A percentile compares a stretch with the other conserved stretches of the same genome.
Conservation (phyloP, 2,329 filamentous ascomycete genomes). For the Hansfordia pulvinata region DNA sequence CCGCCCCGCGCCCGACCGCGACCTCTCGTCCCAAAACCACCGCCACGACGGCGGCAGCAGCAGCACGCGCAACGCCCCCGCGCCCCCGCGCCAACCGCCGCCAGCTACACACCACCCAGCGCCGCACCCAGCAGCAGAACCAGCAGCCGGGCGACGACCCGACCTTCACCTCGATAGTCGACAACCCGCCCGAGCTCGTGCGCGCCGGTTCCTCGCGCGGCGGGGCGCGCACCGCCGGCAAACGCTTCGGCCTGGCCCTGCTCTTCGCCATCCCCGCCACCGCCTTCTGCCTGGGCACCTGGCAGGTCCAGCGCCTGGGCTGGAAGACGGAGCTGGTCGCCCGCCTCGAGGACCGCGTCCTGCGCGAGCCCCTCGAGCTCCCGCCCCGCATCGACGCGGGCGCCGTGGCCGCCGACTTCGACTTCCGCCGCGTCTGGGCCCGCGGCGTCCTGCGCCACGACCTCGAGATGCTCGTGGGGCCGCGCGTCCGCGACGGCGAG, state of each 20-base stretch:
- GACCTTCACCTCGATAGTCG: conserved; percentile 71
- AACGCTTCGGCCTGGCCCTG: conserved; percentile 70
- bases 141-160: conserved; percentile 57
- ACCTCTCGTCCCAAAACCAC: conserved; percentile 1
- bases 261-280: conserved; percentile 83
- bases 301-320: conserved; percentile 84
- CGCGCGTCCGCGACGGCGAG: conserved; percentile 75
- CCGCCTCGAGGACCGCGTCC: conserved; percentile 80
- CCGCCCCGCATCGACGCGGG: conserved; percentile 70
- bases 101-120: conserved; percentile 15
- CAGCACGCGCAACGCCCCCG: conserved; percentile 1
- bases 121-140: conserved; percentile 16
- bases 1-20: conserved; percentile 1
- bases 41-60: not conserved
- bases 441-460: conserved; percentile 69
- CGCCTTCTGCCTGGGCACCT: conserved; percentile 79
- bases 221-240: no score
- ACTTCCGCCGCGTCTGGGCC: conserved; percentile 74
- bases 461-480: conserved; percentile 91
- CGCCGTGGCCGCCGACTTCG: conserved; percentile 74
- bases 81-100: conserved; percentile 7
- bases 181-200: conserved; percentile 71
- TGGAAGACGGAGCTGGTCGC: conserved; percentile 94
- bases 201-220: conserved; percentile 58
- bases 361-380: conserved; percentile 73